These are phyloP conservation scores for Phlebopus sp. DNA, from an alignment of 1,284 basidiomycete genomes.

Conservation along the genomic window DNA sequence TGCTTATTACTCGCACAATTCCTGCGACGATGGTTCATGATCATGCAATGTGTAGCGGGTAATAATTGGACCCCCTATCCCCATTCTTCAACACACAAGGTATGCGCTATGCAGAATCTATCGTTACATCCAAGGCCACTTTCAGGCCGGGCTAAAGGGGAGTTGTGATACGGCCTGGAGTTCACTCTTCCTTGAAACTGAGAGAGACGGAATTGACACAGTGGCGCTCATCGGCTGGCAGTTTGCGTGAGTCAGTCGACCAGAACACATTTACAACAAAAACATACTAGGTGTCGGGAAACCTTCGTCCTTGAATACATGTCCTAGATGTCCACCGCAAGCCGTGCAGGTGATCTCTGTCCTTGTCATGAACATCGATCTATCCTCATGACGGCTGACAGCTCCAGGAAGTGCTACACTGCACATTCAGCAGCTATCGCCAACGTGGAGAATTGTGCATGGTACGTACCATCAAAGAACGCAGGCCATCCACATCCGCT, in stretches of 20 bases:
- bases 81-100: too few relatives aligned
- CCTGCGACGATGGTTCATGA: neutral
- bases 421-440: constrained; percentile 9
- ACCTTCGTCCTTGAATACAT: constrained; percentile 92
- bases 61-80: too few relatives aligned
- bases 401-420: constrained; percentile 81
- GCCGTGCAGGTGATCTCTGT: constrained; percentile 80
- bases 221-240: constrained; percentile 76
- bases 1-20: constrained; percentile 3
- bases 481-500: constrained; percentile 98
- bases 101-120: too few relatives aligned
- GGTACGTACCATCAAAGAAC: constrained; percentile 78
- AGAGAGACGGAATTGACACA: constrained; percentile 91
- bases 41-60: too few relatives aligned
- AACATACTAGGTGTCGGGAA: constrained; percentile 68
- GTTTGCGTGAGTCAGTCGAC: constrained; percentile 11
- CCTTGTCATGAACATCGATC: constrained; percentile 51
- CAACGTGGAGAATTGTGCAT: neutral
- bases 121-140: too few relatives aligned
- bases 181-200: constrained; percentile 57
- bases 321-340: constrained; percentile 90
- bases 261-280: constrained; percentile 20
- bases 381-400: constrained; percentile 71
- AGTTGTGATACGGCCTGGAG: neutral
- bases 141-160: too few relatives aligned